These are phyloP conservation scores for Theobroma cacao DNA, from an alignment of 345 rosid species.

Conservation along the genomic window DNA sequence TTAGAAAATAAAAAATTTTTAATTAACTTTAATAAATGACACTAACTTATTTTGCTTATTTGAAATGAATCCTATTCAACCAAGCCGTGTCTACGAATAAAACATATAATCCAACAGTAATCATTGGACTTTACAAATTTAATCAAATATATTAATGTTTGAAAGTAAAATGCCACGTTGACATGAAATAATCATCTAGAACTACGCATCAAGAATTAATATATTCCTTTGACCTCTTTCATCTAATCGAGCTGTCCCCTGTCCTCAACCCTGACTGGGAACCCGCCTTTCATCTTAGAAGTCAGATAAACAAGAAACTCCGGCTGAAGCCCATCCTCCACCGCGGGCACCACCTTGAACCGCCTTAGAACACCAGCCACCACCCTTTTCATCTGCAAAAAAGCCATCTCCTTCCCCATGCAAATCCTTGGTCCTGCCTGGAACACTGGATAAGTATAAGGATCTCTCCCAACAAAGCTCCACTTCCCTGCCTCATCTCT, in stretches of 20 bases:
- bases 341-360: conserved; percentile 51
- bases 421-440: conserved; percentile 54
- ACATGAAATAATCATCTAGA: no score
- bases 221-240: neutral
- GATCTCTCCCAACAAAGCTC: conserved; percentile 41
- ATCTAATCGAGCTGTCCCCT: conserved; percentile 15
- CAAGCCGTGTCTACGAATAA: no score
- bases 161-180: no score
- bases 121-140: no score
- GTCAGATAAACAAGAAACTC: conserved; percentile 38
- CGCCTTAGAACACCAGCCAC: conserved; percentile 37
- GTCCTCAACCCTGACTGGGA: conserved; percentile 42
- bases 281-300: conserved; percentile 60
- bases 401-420: conserved; percentile 51
- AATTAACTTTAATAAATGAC: no score
- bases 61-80: no score
- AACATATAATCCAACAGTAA: no score
- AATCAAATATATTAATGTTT: no score
- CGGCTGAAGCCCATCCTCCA: conserved; percentile 40
- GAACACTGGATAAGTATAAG: conserved; percentile 38
- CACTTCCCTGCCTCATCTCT: conserved; percentile 36
- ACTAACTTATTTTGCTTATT: no score
- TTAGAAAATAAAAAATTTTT: no score
- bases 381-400: conserved; percentile 48
- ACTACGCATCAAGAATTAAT: no score